Evolutionary conservation across 495 filamentous ascomycete species (phyloP), one percentile per base, ranked within the genome.

Genomic region (Umbilicaria muhlenbergii): DNA sequence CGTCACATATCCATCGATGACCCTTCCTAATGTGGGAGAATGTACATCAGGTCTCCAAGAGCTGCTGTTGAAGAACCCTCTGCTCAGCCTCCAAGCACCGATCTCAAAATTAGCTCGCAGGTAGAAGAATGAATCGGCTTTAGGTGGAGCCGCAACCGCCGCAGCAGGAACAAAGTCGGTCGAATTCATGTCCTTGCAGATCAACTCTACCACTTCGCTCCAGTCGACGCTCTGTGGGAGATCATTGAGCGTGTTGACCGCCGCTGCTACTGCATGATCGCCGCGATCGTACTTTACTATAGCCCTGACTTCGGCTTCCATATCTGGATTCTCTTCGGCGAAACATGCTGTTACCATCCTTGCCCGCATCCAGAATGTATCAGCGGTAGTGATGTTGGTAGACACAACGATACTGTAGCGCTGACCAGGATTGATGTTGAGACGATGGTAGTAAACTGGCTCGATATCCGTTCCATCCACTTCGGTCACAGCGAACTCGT

Each of bases 381-480:
- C 52, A 7, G 46, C 42, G n/a, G 54, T 54, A 28, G 63, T 50
- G 37, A 63, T 66, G 46, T 65, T 62, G 7, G 74, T 65, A 15
- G 61, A 55, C 5, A 79, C 51, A n/a, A 79, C n/a, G 34, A 44
- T 52, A 44, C 70, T 73, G 50, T 78, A 78, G 10, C 76, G 64
- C 47, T 79, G 75, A 16, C 75, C 74, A 24, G 68, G 67, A 17
- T 64, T 63, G 32, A 70, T 58, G 57, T 66, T 66, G 35, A 62
- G 46, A n/a, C 63, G 58, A 16, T 67, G 63, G n/a, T 61, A 58
- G 24, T 47, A 45, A 16, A 51, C 32, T 0, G 75, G 73, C 39
- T 71, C 57, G 15, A 75, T 61, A 39, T 67, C 61, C 13, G 70
- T 67, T n/a, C 74, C 75, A 51, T 80, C 76, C 34, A 75, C 24